Evolutionary conservation across 208 protist species (phyloP).

Genomic region (Zelonia costaricensis): DNA sequence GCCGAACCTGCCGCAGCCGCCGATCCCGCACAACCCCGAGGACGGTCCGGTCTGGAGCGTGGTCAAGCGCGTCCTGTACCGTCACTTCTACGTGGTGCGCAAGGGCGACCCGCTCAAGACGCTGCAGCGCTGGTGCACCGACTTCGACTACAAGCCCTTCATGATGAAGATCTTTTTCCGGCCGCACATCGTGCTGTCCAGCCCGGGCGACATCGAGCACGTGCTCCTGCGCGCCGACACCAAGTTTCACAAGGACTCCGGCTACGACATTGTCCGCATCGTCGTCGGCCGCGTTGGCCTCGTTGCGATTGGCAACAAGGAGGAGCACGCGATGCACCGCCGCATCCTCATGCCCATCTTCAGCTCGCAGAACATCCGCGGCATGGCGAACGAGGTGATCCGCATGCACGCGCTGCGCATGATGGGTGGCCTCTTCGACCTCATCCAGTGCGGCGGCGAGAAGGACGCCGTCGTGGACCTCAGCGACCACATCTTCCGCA

Average conservation of each 20-base stretch:
- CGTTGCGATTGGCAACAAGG: slow-evolving; percentile 42
- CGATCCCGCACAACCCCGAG: slow-evolving; percentile 34
- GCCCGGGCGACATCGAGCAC: slow-evolving; percentile 47
- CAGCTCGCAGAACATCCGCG: slow-evolving; percentile 39
- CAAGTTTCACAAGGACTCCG: slow-evolving; percentile 40
- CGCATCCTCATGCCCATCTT: slow-evolving; percentile 46
- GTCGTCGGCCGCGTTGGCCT: slow-evolving; percentile 55
- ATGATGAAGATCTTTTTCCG: slow-evolving; percentile 57
- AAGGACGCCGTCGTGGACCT: slow-evolving; percentile 35
- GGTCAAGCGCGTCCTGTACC: slow-evolving; percentile 49
- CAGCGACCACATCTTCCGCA: slow-evolving; percentile 41
- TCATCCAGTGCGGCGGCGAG: slow-evolving; percentile 26
- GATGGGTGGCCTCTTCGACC: slow-evolving; percentile 37
- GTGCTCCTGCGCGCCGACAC: slow-evolving; percentile 43
- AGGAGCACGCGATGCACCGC: slow-evolving; percentile 44
- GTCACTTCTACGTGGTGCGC: slow-evolving; percentile 58
- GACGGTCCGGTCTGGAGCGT: slow-evolving; percentile 35
- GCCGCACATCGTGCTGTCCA: slow-evolving; percentile 52
- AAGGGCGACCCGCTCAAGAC: slow-evolving; percentile 43
- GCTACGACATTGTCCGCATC: slow-evolving; percentile 56
- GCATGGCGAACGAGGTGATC: slow-evolving; percentile 43
- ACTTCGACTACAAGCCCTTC: slow-evolving; percentile 54
- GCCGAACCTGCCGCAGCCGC: slow-evolving; percentile 42
- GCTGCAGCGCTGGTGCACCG: slow-evolving; percentile 38
- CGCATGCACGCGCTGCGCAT: slow-evolving; percentile 45